Evolutionary conservation across 805 yeast species (phyloP).

Genomic region (Wickerhamiella kurtzmanii): DNA sequence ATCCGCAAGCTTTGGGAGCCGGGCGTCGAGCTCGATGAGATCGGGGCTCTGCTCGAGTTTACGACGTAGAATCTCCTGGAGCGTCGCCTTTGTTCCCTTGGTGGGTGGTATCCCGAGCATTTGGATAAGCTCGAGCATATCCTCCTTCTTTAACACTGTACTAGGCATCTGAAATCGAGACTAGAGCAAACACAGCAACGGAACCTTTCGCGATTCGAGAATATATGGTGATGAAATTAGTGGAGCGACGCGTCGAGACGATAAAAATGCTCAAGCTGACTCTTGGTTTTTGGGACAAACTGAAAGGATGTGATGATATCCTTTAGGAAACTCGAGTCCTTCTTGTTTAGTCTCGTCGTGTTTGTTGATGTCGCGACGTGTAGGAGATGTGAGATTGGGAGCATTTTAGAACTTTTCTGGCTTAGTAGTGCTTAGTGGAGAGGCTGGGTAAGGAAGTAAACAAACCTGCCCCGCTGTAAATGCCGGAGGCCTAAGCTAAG

Average conservation of each 20-base stretch:
- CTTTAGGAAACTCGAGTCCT: too few relatives aligned
- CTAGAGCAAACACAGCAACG: too few relatives aligned
- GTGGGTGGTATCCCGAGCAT: conserved; percentile 2
- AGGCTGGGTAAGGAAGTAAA: too few relatives aligned
- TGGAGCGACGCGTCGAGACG: too few relatives aligned
- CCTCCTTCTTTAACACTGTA: conserved; percentile 2
- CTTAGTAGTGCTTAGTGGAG: neutral
- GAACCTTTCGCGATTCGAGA: neutral
- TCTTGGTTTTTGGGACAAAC: too few relatives aligned
- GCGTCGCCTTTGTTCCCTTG: conserved; percentile 4
- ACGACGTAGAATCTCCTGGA: conserved; percentile 5
- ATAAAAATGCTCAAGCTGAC: too few relatives aligned
- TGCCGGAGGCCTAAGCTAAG: too few relatives aligned
- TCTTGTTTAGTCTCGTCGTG: too few relatives aligned
- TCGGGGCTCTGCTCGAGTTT: conserved; percentile 4
- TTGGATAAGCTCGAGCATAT: conserved; percentile 4
- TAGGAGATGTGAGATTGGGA: neutral
- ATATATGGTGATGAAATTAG: too few relatives aligned
- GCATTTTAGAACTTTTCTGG: neutral
- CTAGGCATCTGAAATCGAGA: neutral
- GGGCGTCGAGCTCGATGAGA: conserved; percentile 4
- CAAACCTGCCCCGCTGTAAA: too few relatives aligned
- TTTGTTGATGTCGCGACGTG: neutral
- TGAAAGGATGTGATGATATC: too few relatives aligned
- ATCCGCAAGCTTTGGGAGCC: neutral